Evolutionary conservation across 2,329 filamentous ascomycete species (phyloP).

Genomic region (Hysterium pulicare): DNA sequence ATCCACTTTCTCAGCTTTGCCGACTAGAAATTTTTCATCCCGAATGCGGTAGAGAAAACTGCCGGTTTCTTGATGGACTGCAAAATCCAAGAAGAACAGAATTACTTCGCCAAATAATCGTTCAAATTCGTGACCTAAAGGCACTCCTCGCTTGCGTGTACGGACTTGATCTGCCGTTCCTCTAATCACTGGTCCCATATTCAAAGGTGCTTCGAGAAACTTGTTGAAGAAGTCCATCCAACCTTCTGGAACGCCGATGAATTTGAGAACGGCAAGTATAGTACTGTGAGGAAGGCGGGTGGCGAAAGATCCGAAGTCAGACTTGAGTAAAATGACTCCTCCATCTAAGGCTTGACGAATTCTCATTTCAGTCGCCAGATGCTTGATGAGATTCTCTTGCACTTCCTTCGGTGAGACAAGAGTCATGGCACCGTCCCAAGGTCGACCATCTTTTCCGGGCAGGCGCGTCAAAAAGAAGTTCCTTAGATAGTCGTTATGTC

Average conservation of each 20-base stretch:
- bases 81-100: conserved; percentile 27
- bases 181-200: conserved; percentile 19
- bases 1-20: conserved; percentile 12
- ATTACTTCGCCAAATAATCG: conserved; percentile 24
- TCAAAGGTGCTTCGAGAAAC: conserved; percentile 38
- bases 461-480: conserved; percentile 27
- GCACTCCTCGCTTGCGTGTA: conserved; percentile 18
- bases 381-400: conserved; percentile 23
- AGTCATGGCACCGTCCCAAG: conserved; percentile 1
- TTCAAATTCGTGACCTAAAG: conserved; percentile 20
- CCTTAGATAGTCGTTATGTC: conserved; percentile 13
- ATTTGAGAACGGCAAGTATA: conserved; percentile 55
- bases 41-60: conserved; percentile 21
- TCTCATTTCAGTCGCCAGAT: conserved; percentile 20
- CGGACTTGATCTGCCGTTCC: conserved; percentile 17
- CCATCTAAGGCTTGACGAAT: conserved; percentile 19
- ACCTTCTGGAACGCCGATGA: conserved; percentile 54
- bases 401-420: conserved; percentile 8
- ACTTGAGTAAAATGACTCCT: conserved; percentile 7
- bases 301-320: conserved; percentile 50
- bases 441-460: conserved; percentile 12
- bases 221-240: conserved; percentile 60
- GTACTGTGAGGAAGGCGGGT: conserved; percentile 59
- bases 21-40: conserved; percentile 23
- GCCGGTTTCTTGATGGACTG: conserved; percentile 15